Percentiles rank a stretch among this genome's conserved stretches.
Evolutionary conservation across 805 yeast genomes (phyloP).

Genomic region (Kodamaea kaohsiungensis): DNA sequence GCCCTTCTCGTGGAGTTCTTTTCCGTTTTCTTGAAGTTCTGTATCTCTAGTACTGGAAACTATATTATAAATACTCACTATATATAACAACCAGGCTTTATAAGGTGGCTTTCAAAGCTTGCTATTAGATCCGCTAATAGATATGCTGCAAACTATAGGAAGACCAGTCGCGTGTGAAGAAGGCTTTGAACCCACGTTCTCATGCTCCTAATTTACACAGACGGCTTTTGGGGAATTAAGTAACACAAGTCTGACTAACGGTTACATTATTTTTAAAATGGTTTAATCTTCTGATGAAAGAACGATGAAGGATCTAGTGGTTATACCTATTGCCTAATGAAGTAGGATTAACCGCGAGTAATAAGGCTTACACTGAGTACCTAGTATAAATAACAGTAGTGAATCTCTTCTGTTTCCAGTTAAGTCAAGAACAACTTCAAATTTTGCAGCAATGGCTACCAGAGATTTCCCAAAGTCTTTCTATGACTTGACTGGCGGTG

Average conservation of each 20-base stretch:
- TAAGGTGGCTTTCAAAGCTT: neutral
- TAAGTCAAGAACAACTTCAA: neutral
- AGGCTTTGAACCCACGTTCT: neutral
- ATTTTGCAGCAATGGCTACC: conserved; percentile 18
- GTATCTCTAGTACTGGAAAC: too few species aligned
- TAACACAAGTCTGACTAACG: neutral
- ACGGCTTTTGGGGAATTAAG: neutral
- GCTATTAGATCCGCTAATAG: too few species aligned
- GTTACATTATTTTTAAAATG: neutral
- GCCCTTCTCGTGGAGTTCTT: too few species aligned
- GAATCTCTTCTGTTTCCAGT: neutral
- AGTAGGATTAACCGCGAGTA: neutral
- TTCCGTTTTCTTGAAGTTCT: too few species aligned
- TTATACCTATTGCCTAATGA: neutral
- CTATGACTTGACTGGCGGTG: conserved; percentile 37
- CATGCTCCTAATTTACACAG: neutral
- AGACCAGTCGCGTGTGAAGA: neutral
- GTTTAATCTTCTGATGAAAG: neutral
- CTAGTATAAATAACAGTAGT: neutral
- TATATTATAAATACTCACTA: too few species aligned
- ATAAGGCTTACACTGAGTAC: too few species aligned
- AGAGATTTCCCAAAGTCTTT: conserved; percentile 54
- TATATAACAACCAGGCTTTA: neutral
- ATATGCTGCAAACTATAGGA: too few species aligned
- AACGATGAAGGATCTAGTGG: neutral